These are phyloP conservation scores for Microdochium nivale DNA, from an alignment of 2,329 filamentous ascomycete species.

Conservation along the genomic window DNA sequence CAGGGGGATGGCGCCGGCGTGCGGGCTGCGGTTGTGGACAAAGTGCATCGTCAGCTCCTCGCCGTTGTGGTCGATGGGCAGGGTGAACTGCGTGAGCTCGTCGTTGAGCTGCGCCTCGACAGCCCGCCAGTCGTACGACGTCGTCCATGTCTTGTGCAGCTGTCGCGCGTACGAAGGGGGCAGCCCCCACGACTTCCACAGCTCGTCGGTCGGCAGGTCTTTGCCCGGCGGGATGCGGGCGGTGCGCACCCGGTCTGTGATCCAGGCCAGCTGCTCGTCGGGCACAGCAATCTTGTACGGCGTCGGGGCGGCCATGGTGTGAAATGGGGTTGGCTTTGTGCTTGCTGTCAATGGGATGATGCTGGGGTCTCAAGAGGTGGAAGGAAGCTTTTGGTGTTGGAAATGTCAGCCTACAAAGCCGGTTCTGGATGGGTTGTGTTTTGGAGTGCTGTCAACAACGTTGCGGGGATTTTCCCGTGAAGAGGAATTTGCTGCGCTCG, in stretches of 20 bases:
- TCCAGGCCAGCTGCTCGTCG: not conserved
- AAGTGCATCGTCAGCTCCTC: constrained; percentile 15
- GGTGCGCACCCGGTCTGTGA: not conserved
- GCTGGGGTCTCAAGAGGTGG: too few species aligned
- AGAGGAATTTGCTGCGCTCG: too few species aligned
- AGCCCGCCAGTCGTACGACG: constrained; percentile 2
- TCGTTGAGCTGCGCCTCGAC: constrained; percentile 3
- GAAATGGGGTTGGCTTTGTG: too few species aligned
- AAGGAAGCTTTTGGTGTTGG: not conserved
- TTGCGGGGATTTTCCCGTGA: too few species aligned
- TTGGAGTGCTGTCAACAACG: too few species aligned
- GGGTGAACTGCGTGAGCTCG: not conserved
- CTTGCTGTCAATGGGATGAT: too few species aligned
- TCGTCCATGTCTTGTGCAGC: constrained; percentile 1
- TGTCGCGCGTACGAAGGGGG: not conserved
- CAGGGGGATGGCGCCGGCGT: constrained; percentile 18
- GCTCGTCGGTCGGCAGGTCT: not conserved
- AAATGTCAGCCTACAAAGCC: not conserved
- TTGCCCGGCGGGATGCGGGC: not conserved
- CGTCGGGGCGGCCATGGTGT: not conserved
- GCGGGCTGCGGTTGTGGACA: constrained; percentile 15
- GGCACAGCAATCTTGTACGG: not conserved
- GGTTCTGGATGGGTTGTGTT: too few species aligned
- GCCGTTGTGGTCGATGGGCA: not conserved
- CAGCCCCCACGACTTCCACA: not conserved